Evolutionary conservation across 2,329 filamentous ascomycete genomes (phyloP).

Genomic region (Thielaviopsis euricoi): DNA sequence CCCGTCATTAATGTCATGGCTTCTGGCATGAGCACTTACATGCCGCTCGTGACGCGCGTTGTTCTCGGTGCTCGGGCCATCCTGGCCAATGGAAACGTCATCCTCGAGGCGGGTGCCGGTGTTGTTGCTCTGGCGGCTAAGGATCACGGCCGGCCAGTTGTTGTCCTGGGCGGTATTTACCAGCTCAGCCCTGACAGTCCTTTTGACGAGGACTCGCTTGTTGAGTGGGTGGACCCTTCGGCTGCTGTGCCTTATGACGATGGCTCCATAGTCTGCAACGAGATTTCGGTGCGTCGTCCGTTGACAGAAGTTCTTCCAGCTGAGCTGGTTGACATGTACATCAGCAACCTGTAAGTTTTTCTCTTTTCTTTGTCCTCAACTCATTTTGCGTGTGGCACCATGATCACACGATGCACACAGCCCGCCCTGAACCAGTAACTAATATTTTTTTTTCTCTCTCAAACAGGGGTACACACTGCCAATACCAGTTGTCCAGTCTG

Average conservation of each 20-base stretch:
- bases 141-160: conserved; percentile 66
- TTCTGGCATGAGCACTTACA: conserved; percentile 76
- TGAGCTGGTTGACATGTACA: conserved; percentile 62
- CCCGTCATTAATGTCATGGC: conserved; percentile 73
- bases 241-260: conserved; percentile 64
- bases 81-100: conserved; percentile 70
- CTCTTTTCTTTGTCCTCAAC: neutral
- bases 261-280: conserved; percentile 58
- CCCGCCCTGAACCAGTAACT: too few relatives aligned
- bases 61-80: conserved; percentile 78
- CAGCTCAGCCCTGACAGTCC: conserved; percentile 84
- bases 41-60: conserved; percentile 91
- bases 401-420: too few relatives aligned
- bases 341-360: conserved; percentile 50
- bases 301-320: conserved; percentile 69
- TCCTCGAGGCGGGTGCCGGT: conserved; percentile 70
- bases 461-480: conserved; percentile 46
- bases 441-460: too few relatives aligned
- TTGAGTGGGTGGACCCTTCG: conserved; percentile 73
- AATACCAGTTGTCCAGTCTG: conserved; percentile 56
- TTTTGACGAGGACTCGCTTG: conserved; percentile 62
- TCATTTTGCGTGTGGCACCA: neutral
- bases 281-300: conserved; percentile 57
- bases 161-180: conserved; percentile 82
- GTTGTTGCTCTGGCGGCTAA: conserved; percentile 74